Percentiles rank a stretch among this genome's conserved stretches.
These are phyloP conservation scores for Russula sp. DNA, from an alignment of 768 basidiomycete species.

Conservation along the genomic window DNA sequence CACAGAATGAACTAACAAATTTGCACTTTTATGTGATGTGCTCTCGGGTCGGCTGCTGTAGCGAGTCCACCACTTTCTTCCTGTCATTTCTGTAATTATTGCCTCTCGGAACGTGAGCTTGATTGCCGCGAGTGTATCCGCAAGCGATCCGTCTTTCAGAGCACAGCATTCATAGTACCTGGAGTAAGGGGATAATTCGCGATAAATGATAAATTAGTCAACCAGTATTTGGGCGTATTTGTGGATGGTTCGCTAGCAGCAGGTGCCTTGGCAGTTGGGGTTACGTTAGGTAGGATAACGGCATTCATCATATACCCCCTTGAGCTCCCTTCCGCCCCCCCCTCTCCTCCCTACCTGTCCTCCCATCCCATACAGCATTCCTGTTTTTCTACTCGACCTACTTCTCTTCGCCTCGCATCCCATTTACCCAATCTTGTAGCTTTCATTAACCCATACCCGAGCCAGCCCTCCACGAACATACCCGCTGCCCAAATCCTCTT, in stretches of 20 bases:
- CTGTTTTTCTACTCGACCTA: not conserved
- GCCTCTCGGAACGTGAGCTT: not conserved
- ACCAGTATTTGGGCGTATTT: conserved; percentile 23
- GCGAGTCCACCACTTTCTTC: too few relatives aligned
- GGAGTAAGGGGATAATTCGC: too few relatives aligned
- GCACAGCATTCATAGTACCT: too few relatives aligned
- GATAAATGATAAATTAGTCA: not conserved
- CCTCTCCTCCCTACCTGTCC: conserved; percentile 1
- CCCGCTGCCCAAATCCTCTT: not conserved
- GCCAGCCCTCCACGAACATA: not conserved
- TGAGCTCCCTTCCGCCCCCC: not conserved
- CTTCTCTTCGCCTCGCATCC: not conserved
- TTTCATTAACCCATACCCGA: not conserved
- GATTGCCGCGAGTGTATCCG: not conserved
- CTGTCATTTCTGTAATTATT: too few relatives aligned
- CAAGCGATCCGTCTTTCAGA: not conserved
- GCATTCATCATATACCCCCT: conserved; percentile 11
- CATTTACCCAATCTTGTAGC: conserved; percentile 4
- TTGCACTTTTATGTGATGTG: too few relatives aligned
- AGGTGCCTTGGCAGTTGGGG: not conserved
- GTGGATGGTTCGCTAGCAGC: conserved; percentile 17
- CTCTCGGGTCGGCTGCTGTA: too few relatives aligned
- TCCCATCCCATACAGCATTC: not conserved
- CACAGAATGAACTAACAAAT: too few relatives aligned
- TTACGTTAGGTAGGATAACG: conserved; percentile 13